These are phyloP conservation scores for Pholiota conissans DNA, from an alignment of 768 basidiomycete species.

Conservation along the genomic window DNA sequence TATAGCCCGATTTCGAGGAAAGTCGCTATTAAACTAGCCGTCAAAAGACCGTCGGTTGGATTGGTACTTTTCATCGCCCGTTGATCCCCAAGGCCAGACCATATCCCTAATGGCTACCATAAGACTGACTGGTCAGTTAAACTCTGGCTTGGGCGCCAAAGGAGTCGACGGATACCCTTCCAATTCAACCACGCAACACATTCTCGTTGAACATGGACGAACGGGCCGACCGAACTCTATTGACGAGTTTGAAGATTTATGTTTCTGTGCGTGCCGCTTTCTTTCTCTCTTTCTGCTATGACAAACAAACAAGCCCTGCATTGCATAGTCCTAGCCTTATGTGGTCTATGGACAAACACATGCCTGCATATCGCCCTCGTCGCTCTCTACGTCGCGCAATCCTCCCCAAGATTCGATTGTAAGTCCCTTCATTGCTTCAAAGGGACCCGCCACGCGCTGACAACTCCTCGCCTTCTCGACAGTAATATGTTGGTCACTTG, in stretches of 20 bases:
- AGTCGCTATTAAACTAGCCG: not conserved
- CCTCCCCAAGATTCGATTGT: not conserved
- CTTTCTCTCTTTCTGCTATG: not conserved
- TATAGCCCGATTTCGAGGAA: not conserved
- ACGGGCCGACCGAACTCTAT: too few relatives aligned
- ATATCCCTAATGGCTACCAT: not conserved
- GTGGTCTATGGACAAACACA: slow-evolving; percentile 5
- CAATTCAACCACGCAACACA: not conserved
- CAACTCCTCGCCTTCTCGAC: slow-evolving; percentile 2
- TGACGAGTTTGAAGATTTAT: not conserved
- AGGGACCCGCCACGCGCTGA: not conserved
- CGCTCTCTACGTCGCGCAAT: not conserved
- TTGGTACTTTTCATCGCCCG: not conserved
- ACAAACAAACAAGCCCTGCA: not conserved
- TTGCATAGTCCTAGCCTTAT: not conserved
- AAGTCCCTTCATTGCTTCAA: not conserved
- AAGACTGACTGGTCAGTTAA: not conserved
- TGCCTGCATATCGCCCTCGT: not conserved
- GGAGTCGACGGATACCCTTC: not conserved
- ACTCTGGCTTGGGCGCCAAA: not conserved
- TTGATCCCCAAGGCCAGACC: not conserved
- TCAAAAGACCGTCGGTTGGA: not conserved
- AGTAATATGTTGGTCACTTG: slow-evolving; percentile 6
- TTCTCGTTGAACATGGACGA: not conserved
- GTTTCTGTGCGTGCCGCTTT: not conserved